A percentile compares a stretch with the other conserved stretches of the same genome.
Conservation (phyloP, 257 asterid genomes). For the Nicotiana obtusifolia region DNA sequence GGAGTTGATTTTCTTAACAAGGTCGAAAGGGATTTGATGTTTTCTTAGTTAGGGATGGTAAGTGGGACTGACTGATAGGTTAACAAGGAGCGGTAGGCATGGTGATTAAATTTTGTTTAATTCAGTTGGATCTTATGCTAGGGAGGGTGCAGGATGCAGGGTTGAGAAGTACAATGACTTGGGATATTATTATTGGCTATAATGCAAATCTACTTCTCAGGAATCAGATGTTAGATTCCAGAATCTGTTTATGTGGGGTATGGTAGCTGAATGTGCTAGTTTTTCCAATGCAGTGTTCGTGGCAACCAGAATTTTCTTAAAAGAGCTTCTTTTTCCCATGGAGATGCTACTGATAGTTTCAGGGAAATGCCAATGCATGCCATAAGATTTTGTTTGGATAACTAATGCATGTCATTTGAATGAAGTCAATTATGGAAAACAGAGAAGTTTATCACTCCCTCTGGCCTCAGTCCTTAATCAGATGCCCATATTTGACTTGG, state of each 20-base stretch:
- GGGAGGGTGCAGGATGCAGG: background rate
- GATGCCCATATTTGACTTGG: background rate
- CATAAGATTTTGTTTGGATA: background rate
- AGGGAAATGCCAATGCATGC: background rate
- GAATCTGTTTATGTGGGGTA: background rate
- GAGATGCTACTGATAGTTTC: background rate
- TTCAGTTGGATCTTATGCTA: background rate
- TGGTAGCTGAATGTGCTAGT: background rate
- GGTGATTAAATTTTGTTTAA: background rate
- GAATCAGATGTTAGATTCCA: background rate
- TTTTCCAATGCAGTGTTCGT: background rate
- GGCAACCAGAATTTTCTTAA: background rate
- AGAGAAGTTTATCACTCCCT: no score
- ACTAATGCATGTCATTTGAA: background rate
- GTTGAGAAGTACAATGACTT: background rate
- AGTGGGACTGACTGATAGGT: background rate
- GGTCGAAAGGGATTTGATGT: background rate
- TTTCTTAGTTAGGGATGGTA: background rate
- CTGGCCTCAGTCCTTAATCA: background rate
- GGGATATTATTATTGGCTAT: background rate
- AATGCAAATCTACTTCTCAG: background rate
- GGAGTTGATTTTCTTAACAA: background rate
- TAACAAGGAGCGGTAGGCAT: background rate
- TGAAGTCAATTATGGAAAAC: background rate
- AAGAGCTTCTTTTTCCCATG: no score